Base-by-base conservation (phyloP, 352 stramenopile species). In the Saprolegnia diclina region DNA sequence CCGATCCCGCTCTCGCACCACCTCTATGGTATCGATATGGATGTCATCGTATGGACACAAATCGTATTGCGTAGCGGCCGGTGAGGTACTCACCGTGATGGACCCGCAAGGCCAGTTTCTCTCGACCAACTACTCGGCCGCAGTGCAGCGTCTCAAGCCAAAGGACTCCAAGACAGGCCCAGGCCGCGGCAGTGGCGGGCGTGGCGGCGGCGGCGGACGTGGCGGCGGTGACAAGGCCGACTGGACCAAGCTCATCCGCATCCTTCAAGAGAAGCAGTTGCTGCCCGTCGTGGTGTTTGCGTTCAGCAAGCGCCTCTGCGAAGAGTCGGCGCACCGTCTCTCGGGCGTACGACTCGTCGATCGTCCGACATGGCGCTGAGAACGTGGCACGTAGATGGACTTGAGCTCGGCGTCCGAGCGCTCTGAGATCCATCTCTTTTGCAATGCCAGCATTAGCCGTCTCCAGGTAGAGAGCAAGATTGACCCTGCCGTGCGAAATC, bases 1-100 rank as follows among this genome's bases (percentile, higher is more conserved):
- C 97, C 97, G 1, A 96, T 99, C 29, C 97, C 97, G 9, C 81
- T 99, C 10, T 88, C 96, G 63, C 97, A 99, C 68, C 91, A 97
- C 77, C 63, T 69, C 50, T 69, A 69, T 38, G 63, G 63, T 69
- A 38, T 24, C 4, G 11, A 38, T 42, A 14, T 21, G n/a, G 9
- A 38, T 21, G 55, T 13, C 56, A 5, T 35, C 22, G 35, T 45
- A 16, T 48, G 19, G 10, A 64, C 56, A 4, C 32, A 19, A 5
- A 9, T 14, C 10, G 21, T 3, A 18, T 42, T 56, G 48, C 16
- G 21, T 62, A 69, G 63, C 63, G 14, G 63, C 44, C 11, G 63
- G 63, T 21, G 63, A 69, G 21, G 54, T 69, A 9, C 44, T 69
- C 21, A 44, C 63, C 21, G 29, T 69, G n/a, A 42, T 69, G 38